A percentile compares a stretch with the other conserved stretches of the same genome.
Conservation (phyloP, 768 basidiomycete species). For the Lentinula sp. region DNA sequence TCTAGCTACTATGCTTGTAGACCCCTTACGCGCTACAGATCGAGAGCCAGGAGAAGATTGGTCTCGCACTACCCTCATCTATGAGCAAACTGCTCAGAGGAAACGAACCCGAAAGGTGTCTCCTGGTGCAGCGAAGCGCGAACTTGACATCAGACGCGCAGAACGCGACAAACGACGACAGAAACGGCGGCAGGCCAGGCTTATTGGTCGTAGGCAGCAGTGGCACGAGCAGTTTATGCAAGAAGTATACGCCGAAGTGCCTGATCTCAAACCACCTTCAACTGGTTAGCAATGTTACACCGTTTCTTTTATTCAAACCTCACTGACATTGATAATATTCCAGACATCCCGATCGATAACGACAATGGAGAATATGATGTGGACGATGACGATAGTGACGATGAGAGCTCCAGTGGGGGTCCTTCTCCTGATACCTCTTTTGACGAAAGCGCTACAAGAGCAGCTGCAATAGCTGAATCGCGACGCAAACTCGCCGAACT, state of each 20-base stretch:
- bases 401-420: constrained; percentile 12
- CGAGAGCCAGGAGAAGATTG: constrained; percentile 26
- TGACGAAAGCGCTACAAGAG: constrained; percentile 29
- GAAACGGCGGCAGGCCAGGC: constrained; percentile 30
- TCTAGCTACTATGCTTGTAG: constrained; percentile 27
- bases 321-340: not conserved
- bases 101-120: constrained; percentile 44
- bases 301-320: not conserved
- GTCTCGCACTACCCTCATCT: constrained; percentile 24
- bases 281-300: constrained; percentile 7
- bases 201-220: constrained; percentile 28
- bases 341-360: not conserved
- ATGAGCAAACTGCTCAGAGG: constrained; percentile 31
- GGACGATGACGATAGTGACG: constrained; percentile 8
- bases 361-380: constrained; percentile 3
- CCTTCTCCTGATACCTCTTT: constrained; percentile 16
- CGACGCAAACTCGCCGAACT: constrained; percentile 64
- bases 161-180: constrained; percentile 37
- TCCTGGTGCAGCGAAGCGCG: constrained; percentile 32
- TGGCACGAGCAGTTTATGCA: constrained; percentile 33
- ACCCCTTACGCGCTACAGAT: constrained; percentile 23
- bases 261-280: constrained; percentile 16
- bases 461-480: constrained; percentile 51
- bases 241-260: constrained; percentile 32
- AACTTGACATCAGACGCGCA: constrained; percentile 26